These are phyloP conservation scores for Ogataea angusta DNA, from an alignment of 805 yeast species.

Conservation along the genomic window DNA sequence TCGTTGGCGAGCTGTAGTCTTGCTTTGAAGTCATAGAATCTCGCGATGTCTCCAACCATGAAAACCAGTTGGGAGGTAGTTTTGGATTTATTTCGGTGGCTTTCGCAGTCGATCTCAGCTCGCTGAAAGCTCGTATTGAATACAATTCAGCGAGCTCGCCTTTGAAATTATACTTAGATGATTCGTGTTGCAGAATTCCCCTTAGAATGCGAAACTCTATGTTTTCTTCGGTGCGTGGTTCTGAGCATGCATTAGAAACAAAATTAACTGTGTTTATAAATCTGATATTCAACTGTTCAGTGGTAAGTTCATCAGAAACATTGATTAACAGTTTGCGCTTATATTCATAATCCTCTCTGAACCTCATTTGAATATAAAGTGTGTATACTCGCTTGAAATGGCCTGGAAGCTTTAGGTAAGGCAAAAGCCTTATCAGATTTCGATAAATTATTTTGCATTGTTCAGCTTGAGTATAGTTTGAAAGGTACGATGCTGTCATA, in stretches of 20 bases:
- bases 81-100: not conserved
- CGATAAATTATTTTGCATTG: slow-evolving; percentile 20
- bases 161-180: slow-evolving; percentile 15
- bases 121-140: slow-evolving; percentile 2
- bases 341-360: slow-evolving; percentile 23
- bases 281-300: slow-evolving; percentile 15
- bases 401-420: slow-evolving; percentile 10
- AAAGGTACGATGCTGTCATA: slow-evolving; percentile 12
- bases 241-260: slow-evolving; percentile 25
- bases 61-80: not conserved
- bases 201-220: slow-evolving; percentile 17
- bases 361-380: slow-evolving; percentile 17
- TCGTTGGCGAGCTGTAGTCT: not conserved
- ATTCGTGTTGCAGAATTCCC: slow-evolving; percentile 23
- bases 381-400: slow-evolving; percentile 8
- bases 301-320: slow-evolving; percentile 1
- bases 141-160: not conserved
- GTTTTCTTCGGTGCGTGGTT: slow-evolving; percentile 1
- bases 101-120: not conserved
- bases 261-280: slow-evolving; percentile 26
- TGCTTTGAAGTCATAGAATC: not conserved
- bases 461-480: slow-evolving; percentile 5
- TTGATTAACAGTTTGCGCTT: slow-evolving; percentile 12
- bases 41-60: not conserved
- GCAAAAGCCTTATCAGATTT: slow-evolving; percentile 18